phyloP scores from a whole-genome alignment of 768 basidiomycete species.

The Lentinula guzmanii region DNA sequence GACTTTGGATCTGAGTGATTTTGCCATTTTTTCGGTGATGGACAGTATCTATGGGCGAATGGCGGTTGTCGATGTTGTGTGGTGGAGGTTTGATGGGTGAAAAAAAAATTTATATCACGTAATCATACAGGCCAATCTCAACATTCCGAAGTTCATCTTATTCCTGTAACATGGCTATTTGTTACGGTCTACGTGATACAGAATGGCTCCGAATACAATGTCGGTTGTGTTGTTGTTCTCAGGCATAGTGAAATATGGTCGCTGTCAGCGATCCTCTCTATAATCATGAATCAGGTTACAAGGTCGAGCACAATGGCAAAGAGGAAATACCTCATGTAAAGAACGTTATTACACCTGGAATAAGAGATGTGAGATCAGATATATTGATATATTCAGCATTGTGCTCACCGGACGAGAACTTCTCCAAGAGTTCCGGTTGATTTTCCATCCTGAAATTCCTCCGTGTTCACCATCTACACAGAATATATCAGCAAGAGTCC shows the following conservation, averaged over 20 bases:
- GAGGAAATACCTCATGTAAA: slow-evolving; percentile 82
- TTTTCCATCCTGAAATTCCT: slow-evolving; percentile 94
- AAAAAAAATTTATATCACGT: not conserved
- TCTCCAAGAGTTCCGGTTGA: slow-evolving; percentile 97
- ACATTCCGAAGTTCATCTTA: no score
- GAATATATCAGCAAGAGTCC: not conserved
- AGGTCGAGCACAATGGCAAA: not conserved
- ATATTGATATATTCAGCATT: not conserved
- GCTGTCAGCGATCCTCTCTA: slow-evolving; percentile 60
- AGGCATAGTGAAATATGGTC: no score
- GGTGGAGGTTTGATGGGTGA: not conserved
- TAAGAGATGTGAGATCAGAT: slow-evolving; percentile 9
- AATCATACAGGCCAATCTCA: not conserved
- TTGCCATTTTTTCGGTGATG: slow-evolving; percentile 52
- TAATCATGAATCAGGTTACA: slow-evolving; percentile 18
- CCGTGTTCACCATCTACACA: slow-evolving; percentile 90
- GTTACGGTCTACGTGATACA: no score
- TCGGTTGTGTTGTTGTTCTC: no score
- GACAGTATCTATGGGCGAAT: slow-evolving; percentile 10
- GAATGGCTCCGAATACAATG: no score
- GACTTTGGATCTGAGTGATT: slow-evolving; percentile 76
- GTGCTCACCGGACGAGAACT: slow-evolving; percentile 89
- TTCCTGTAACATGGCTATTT: no score
- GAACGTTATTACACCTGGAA: slow-evolving; percentile 86
- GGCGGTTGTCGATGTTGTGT: slow-evolving; percentile 7